A percentile compares a stretch with the other conserved stretches of the same genome.
phyloP scores from a whole-genome alignment of 768 basidiomycete species.

The Amanita pseudoporphyria region DNA sequence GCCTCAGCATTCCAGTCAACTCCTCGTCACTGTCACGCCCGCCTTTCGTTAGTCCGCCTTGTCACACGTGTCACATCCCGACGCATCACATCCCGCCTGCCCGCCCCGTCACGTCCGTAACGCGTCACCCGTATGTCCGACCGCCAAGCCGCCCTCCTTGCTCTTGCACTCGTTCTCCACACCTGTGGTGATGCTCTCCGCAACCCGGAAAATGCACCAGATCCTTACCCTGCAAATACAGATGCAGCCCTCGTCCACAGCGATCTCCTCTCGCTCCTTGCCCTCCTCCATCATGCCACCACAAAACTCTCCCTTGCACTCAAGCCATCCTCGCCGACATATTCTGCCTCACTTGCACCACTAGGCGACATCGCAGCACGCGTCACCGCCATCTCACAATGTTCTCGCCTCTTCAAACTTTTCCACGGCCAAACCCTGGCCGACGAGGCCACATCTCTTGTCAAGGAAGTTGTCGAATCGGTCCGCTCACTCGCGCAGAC shows the following conservation, averaged over 20 bases:
- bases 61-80: no score
- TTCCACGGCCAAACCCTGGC: constrained; percentile 37
- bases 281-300: constrained; percentile 42
- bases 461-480: constrained; percentile 33
- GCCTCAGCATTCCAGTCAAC: neutral
- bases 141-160: constrained; percentile 18
- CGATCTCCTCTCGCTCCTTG: constrained; percentile 49
- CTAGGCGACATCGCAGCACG: constrained; percentile 45
- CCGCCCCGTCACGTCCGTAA: no score
- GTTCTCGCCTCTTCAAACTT: constrained; percentile 32
- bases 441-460: constrained; percentile 31
- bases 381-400: constrained; percentile 41
- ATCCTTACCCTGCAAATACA: neutral
- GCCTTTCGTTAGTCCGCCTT: no score
- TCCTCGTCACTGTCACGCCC: neutral
- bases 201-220: neutral
- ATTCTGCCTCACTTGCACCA: constrained; percentile 38
- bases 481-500: constrained; percentile 33
- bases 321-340: constrained; percentile 46
- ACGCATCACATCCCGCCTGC: no score
- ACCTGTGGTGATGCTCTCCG: constrained; percentile 21
- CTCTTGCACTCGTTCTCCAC: constrained; percentile 24
- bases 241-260: constrained; percentile 28
- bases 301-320: constrained; percentile 58
- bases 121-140: no score